Evolutionary conservation across 495 filamentous ascomycete genomes (phyloP), one percentile per base, ranked within the genome.

Genomic region (Penicillium malachiteum): DNA sequence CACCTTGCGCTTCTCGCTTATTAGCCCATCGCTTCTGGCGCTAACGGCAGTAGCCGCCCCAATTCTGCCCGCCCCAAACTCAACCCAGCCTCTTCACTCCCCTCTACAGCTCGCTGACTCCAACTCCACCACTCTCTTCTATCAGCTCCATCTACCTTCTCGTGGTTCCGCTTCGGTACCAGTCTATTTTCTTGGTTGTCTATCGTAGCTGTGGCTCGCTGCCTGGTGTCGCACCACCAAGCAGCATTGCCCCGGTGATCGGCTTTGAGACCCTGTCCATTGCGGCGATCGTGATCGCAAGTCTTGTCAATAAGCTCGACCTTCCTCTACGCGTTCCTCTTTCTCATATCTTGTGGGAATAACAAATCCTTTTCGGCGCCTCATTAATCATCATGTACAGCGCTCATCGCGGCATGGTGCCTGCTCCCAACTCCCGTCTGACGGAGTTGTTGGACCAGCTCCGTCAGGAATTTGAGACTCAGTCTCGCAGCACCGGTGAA

Each of bases 371-470:
- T 34, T 52, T 26, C n/a, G 14, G 31, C 18, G 5, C 40, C 13
- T 14, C 6, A 5, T 7, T 26, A 38, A 30, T 30, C 71, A 72
- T 79, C 55, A 96, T 98, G 92, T 96, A 97, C 70, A 90, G 87
- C 75, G 79, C 87, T 57, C 90, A 92, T 78, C 90, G 91, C 69
- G 88, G 87, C 62, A 85, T 96, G 80, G 87, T 86, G 63, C 84
- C 83, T 59, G 81, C 77, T 59, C 81, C 87, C 62, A 87, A 85
- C 77, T 80, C 81, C 62, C 92, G 94, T 51, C 77, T 97, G 59
- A 90, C 84, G 58, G 94, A 98, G 77, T 82, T 97, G 58, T 78
- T 98, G 63, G 93, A 97, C 41, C 86, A 91, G 62, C 83, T 98
- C 59, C 86, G 95, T 60, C 76, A 80, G 68, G 94, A 98, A 72